Evolutionary conservation across 1,139 yeast genomes (phyloP), one percentile per base, ranked within the genome.

Genomic region (Pichia cactophila): DNA sequence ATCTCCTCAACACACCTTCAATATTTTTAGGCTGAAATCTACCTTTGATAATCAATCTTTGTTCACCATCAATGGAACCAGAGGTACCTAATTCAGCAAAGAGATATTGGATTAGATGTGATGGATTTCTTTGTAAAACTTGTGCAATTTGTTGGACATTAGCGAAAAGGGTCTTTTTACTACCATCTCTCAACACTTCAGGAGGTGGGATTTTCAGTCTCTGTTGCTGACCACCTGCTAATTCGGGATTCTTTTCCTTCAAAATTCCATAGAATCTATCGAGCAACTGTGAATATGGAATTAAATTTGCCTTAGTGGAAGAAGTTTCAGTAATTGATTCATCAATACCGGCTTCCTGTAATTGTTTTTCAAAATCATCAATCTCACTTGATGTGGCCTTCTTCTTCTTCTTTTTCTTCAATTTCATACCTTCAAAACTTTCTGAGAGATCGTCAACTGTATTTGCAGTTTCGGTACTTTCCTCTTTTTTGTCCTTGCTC

Each of bases 31-130:
- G 96, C 72, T 86, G 95, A 78, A 89, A 92, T 70, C 95, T 86
- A 74, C 99, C 99, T 77, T 89, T 92, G 69, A 92, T 89, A 56
- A 92, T 90, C 66, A 92, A 80, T 71, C 98, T 84, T 75, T 89
- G 87, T 69, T 89, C 90, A 67, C 97, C 98, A 72, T 92, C 99
- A 55, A 92, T 92, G 52, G 97, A 90, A 66, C 99, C 99, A 3
- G 97, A 88, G 26, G 99, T 92, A 82, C 98, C 99, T 79, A 92
- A 78, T 75, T 92, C 99, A 2, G 98, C 97, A 71, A 92, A 94
- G 71, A 92, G 73, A 71, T 86, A 92, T 74, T 89, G 97, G 69
- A 90, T 92, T 59, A 92, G 83, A 72, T 94, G 98, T 64, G 92
- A 98, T 59, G 96, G 94, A 51, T 90, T 87, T 74, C 99, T 84